Evolutionary conservation across 768 basidiomycete genomes (phyloP), one percentile per base, ranked within the genome.

Genomic region (Mycena sanguinolenta): DNA sequence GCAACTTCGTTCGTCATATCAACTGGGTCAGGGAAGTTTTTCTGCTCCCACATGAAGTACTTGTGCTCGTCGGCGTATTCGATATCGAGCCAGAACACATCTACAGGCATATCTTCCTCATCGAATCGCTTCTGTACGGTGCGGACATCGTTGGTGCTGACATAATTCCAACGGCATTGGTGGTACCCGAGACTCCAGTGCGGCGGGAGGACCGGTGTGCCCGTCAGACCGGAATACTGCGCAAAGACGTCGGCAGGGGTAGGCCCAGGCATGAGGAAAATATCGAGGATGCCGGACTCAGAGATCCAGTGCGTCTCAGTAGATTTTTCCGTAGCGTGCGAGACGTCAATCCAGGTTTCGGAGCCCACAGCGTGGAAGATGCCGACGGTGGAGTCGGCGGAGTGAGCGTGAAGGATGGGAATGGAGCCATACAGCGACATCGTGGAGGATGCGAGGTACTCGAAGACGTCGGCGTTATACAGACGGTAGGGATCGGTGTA

Each of bases 91-190:
- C 63, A 67, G 55, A 72, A 68, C 13, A 73, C 96, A 76, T 98
- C 97, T 16, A 99, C 90, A 0, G 98, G 98, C 66, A 98, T 95
- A 75, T 97, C 94, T 49, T 92, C 94, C 74, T 97, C 95, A 68
- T 99, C 98, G 75, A 99, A 98, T 60, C 92, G 86, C 76, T 84
- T 87, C 80, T 97, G 93, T 12, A 99, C 95, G 5, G 88, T 85
- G 14, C 95, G 87, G 12, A 99, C 86, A 79, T 98, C 98, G 14
- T 93, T 90, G 30, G 94, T 91, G 81, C 91, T 94, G 72, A 97
- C 86, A 77, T 99, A 99, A 78, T 99, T 99, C 98, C 98, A 99
- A 39, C 98, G 86, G 79, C 97, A 99, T 79, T 99, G 98, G 80
- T 99, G 98, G 77, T 99, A 97, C 0, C 91, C 98, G 66, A 98